Percentiles rank a stretch among this genome's conserved stretches.
phyloP scores from a whole-genome alignment of 768 basidiomycete species.

The Lactarius pseudohatsudake region DNA sequence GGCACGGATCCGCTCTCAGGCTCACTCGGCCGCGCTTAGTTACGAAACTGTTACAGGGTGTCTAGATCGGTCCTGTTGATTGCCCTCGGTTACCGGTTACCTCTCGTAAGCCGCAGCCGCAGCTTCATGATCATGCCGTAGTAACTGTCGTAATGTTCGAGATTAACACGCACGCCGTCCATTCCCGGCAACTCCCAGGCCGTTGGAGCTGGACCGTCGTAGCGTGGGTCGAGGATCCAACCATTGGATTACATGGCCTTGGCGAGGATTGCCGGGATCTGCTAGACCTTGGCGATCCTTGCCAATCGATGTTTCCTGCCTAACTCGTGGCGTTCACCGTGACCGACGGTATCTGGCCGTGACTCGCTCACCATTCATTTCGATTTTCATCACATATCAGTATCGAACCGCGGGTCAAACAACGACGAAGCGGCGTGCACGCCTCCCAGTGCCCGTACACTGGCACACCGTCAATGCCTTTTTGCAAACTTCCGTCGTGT shows the following conservation, averaged over 20 bases:
- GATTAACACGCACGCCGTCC: constrained; percentile 15
- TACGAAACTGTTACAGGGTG: constrained; percentile 2
- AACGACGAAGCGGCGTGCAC: neutral
- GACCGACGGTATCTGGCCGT: too few relatives aligned
- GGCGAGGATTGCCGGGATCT: neutral
- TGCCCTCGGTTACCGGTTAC: neutral
- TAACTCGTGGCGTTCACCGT: neutral
- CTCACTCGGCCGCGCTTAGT: neutral
- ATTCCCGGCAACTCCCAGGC: neutral
- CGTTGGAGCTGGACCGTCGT: neutral
- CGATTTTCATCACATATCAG: neutral
- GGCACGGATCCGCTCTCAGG: neutral
- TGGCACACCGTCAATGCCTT: neutral
- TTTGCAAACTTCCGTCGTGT: neutral
- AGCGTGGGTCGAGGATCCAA: neutral
- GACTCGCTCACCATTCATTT: constrained; percentile 1
- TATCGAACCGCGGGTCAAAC: neutral
- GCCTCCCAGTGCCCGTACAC: neutral
- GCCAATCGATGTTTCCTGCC: neutral
- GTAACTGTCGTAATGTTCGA: neutral
- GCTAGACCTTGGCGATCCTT: neutral
- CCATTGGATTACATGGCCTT: neutral
- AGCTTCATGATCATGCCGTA: neutral
- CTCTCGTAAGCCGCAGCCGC: constrained; percentile 1
- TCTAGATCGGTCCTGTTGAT: neutral